Percentiles rank a stretch among this genome's conserved stretches.
phyloP scores from a whole-genome alignment of 2,329 filamentous ascomycete genomes.

The Neopestalotiopsis sp. region DNA sequence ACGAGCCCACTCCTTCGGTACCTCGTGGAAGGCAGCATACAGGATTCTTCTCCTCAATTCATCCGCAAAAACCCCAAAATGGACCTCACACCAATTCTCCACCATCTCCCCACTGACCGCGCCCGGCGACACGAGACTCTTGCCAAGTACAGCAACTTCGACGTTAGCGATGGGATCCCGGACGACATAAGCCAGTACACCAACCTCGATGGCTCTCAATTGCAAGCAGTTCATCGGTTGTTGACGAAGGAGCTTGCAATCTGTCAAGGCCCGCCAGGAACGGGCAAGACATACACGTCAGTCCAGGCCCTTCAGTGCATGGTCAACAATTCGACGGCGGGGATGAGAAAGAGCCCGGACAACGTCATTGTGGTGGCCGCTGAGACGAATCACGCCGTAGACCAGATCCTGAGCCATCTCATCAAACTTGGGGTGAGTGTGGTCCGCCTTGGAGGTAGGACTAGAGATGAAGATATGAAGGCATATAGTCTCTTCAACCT shows the following conservation, averaged over 20 bases:
- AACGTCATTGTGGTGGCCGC: conserved; percentile 77
- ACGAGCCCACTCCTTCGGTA: conserved; percentile 67
- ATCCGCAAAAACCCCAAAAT: conserved; percentile 36
- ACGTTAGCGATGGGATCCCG: conserved; percentile 32
- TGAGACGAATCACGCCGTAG: conserved; percentile 90
- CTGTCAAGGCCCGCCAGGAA: conserved; percentile 79
- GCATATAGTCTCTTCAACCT: conserved; percentile 71
- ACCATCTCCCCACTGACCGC: conserved; percentile 30
- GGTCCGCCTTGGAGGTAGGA: conserved; percentile 68
- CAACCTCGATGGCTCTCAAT: conserved; percentile 73
- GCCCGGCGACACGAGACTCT: conserved; percentile 4
- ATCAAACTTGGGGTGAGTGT: conserved; percentile 61
- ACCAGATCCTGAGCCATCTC: conserved; percentile 76
- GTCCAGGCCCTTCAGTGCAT: conserved; percentile 72
- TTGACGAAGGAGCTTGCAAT: conserved; percentile 75
- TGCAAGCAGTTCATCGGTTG: conserved; percentile 70
- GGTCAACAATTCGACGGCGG: conserved; percentile 57
- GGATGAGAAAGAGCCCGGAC: conserved; percentile 52
- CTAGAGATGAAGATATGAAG: conserved; percentile 69
- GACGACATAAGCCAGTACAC: conserved; percentile 34
- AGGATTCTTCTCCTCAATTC: conserved; percentile 37
- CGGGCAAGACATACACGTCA: conserved; percentile 80
- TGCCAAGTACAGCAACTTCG: conserved; percentile 26
- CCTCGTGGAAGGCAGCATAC: conserved; percentile 54
- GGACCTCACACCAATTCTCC: conserved; percentile 40